phyloP scores from a whole-genome alignment of 2,329 filamentous ascomycete species.

The Pseudogymnoascus sp. region DNA sequence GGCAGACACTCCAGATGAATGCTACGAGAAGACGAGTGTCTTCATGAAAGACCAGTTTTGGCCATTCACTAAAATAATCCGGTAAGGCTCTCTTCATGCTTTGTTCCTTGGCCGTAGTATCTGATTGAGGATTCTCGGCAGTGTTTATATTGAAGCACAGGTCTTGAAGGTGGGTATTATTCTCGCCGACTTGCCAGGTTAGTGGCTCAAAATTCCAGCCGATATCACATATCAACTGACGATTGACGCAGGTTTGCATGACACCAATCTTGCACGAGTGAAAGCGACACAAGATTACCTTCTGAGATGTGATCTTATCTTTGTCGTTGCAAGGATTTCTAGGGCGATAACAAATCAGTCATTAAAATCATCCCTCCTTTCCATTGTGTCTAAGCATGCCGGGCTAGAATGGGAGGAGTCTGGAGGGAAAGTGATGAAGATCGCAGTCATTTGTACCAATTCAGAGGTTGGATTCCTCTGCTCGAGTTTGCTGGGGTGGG shows the following conservation, averaged over 20 bases:
- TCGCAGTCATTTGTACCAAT: conserved; percentile 30
- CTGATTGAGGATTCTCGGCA: conserved; percentile 13
- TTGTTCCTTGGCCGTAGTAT: not conserved
- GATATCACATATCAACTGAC: conserved; percentile 6
- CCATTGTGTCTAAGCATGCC: conserved; percentile 23
- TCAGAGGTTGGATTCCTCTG: conserved; percentile 20
- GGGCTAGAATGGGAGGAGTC: conserved; percentile 25
- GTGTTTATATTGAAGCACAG: conserved; percentile 26
- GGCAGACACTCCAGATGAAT: conserved; percentile 26
- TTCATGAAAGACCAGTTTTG: conserved; percentile 29
- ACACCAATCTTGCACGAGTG: conserved; percentile 31
- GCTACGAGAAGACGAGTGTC: conserved; percentile 23
- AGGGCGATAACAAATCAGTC: conserved; percentile 28
- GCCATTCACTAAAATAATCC: conserved; percentile 32
- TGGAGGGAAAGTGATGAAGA: conserved; percentile 20
- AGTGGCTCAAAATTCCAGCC: not conserved
- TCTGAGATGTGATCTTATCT: conserved; percentile 28
- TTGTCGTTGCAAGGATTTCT: conserved; percentile 30
- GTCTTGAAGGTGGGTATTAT: conserved; percentile 29
- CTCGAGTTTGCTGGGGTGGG: not conserved
- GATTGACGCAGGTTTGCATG: conserved; percentile 22
- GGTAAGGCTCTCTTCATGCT: conserved; percentile 17
- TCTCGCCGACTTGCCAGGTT: conserved; percentile 30
- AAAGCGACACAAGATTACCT: conserved; percentile 30
- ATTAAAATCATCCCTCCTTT: conserved; percentile 27